A percentile compares a stretch with the other conserved stretches of the same genome.
Evolutionary conservation across 441 rosid species (phyloP).

Genomic region (Pelargonium myrrhifolium): DNA sequence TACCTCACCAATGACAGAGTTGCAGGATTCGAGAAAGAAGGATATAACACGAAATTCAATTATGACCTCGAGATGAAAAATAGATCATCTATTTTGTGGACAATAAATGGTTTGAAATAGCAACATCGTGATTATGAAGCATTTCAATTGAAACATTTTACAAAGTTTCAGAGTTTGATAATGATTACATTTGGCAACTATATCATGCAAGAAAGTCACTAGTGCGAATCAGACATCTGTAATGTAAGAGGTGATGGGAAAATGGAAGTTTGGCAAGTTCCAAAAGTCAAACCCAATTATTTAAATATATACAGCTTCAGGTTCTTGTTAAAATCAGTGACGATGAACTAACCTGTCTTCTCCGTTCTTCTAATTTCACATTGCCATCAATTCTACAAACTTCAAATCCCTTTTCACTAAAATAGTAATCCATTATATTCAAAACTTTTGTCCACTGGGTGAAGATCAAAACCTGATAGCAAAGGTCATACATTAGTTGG

Average conservation of each 20-base stretch:
- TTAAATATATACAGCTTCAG: not conserved
- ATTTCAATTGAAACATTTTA: no score
- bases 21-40: not conserved
- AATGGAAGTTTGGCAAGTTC: not conserved
- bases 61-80: no score
- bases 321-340: not conserved
- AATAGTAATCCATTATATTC: constrained; percentile 94
- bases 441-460: constrained; percentile 81
- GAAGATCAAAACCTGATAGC: constrained; percentile 71
- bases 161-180: no score
- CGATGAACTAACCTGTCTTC: constrained; percentile 57
- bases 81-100: no score
- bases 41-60: no score
- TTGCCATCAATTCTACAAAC: constrained; percentile 90
- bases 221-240: no score
- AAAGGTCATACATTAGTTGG: constrained; percentile 18
- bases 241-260: no score
- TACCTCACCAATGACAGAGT: not conserved
- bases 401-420: constrained; percentile 78
- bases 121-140: no score
- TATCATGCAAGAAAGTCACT: no score
- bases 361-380: constrained; percentile 74
- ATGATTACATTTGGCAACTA: no score
- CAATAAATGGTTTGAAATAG: no score
- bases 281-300: not conserved